Base-by-base conservation (phyloP, 2,329 filamentous ascomycete species). In the Zymoseptoria ardabiliae region DNA sequence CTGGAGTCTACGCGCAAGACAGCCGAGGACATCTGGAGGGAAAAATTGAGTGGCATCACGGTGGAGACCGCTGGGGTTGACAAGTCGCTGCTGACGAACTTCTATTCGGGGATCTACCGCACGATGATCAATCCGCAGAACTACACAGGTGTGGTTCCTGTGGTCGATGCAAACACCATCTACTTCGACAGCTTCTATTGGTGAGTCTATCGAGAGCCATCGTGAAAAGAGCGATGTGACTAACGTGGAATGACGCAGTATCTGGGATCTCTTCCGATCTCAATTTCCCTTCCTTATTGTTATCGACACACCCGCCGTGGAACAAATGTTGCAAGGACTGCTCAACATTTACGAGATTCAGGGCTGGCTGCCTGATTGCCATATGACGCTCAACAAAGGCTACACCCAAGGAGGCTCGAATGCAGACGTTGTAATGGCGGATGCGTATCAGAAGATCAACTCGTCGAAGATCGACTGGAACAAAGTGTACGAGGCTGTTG, bases 361-460 rank as follows among this genome's bases (percentile, higher is more conserved):
- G 64, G 88, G 88, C 0, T 90, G 85, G 76, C 74, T 91, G 4
- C 88, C 88, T 0, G 88, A 91, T 65, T 90, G 87, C 63, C 82
- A 87, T 41, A 90, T 91, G 64, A 61, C 64, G 85, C 85, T 81
- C 20, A 65, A 62, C 74, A 90, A 88, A 62, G 87, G 87, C 9
- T 82, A 83, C 17, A 82, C 84, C 0, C 87, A 90, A 69, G 87
- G 85, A 10, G 87, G 87, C 7, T 86, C 82, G 11, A 89, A 89
- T 66, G 82, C 83, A 3, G 87, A 90, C 69, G 89, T 87, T 58
- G 81, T 90, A 3, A 80, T 90, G 17, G 87, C 87, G 2, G 87
- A 90, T 67, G 87, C 87, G 0, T 90, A 83, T 62, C 79, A 88
- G 28, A 90, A 90, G 70, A 85, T 85, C 0, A 80, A 89, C 2